phyloP scores from a whole-genome alignment of 768 basidiomycete genomes.

The Podaxis sp. region DNA sequence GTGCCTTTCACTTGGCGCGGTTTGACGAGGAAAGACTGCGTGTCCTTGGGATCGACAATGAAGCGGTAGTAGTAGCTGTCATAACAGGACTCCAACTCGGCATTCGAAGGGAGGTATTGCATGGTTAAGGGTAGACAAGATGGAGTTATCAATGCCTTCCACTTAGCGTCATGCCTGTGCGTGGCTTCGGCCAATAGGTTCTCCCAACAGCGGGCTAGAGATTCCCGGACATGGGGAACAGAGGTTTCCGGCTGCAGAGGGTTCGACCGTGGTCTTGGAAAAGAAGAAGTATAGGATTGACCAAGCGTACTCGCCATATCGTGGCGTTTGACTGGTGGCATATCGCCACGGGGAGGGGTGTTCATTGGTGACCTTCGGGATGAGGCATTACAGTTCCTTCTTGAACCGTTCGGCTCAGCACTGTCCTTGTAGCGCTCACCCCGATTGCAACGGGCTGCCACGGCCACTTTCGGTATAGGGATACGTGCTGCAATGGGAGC shows the following conservation, averaged over 20 bases:
- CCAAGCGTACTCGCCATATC: constrained; percentile 39
- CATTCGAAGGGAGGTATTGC: constrained; percentile 80
- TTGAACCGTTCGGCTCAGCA: constrained; percentile 52
- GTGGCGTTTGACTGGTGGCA: constrained; percentile 55
- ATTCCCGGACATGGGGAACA: constrained; percentile 62
- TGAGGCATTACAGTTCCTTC: constrained; percentile 50
- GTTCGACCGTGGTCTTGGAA: constrained; percentile 54
- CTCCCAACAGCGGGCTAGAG: constrained; percentile 85
- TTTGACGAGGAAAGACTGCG: constrained; percentile 84
- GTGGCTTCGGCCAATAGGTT: constrained; percentile 74
- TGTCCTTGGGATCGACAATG: constrained; percentile 79
- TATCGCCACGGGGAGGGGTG: constrained; percentile 73
- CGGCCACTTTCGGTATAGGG: constrained; percentile 24
- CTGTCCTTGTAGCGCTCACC: constrained; percentile 37
- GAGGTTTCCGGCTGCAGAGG: constrained; percentile 63
- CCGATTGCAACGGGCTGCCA: constrained; percentile 39
- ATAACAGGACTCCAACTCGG: constrained; percentile 75
- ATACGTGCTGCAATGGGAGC: constrained; percentile 36
- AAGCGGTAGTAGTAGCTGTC: constrained; percentile 88
- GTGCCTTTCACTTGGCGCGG: constrained; percentile 51
- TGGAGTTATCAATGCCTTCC: constrained; percentile 84
- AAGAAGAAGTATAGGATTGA: constrained; percentile 46
- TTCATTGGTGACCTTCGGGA: constrained; percentile 63
- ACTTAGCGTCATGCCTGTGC: constrained; percentile 87
- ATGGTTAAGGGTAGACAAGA: constrained; percentile 88